These are phyloP conservation scores for Yamadazyma aaseri DNA, from an alignment of 1,139 yeast genomes.

Conservation along the genomic window DNA sequence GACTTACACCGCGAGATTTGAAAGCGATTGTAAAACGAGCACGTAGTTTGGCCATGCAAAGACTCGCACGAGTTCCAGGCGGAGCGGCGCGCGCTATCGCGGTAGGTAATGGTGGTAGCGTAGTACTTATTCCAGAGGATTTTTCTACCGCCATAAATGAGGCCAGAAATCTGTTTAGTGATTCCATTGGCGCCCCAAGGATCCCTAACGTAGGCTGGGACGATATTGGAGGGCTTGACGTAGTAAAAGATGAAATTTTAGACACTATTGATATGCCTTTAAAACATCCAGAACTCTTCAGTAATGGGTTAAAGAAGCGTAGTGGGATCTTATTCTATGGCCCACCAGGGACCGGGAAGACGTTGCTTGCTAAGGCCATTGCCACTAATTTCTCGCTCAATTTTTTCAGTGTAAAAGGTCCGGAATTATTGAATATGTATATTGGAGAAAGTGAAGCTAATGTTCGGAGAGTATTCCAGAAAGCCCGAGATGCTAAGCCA, in stretches of 20 bases:
- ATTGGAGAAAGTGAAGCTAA: conserved; percentile 98
- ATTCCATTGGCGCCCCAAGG: conserved; percentile 94
- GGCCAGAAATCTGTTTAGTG: conserved; percentile 86
- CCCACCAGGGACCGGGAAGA: conserved; percentile 98
- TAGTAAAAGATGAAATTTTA: conserved; percentile 86
- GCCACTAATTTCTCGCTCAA: conserved; percentile 92
- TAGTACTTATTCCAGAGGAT: conserved; percentile 61
- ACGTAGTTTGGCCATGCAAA: conserved; percentile 53
- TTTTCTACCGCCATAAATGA: conserved; percentile 72
- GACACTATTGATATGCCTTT: conserved; percentile 96
- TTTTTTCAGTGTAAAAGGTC: conserved; percentile 94
- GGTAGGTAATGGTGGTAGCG: conserved; percentile 51
- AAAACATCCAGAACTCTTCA: conserved; percentile 86
- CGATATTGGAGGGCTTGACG: conserved; percentile 88
- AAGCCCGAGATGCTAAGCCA: conserved; percentile 93
- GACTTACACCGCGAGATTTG: conserved; percentile 84
- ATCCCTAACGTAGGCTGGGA: conserved; percentile 96
- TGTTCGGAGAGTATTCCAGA: conserved; percentile 89
- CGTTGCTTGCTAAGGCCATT: conserved; percentile 90
- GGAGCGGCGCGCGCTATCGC: conserved; percentile 26
- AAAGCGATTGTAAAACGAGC: conserved; percentile 69
- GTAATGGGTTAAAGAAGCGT: conserved; percentile 85
- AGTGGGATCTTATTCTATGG: conserved; percentile 95
- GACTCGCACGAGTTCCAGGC: conserved; percentile 29
- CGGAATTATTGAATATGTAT: conserved; percentile 92